Evolutionary conservation across 1,139 yeast species (phyloP), one percentile per base, ranked within the genome.

Genomic region (Diutina scorzettiae): DNA sequence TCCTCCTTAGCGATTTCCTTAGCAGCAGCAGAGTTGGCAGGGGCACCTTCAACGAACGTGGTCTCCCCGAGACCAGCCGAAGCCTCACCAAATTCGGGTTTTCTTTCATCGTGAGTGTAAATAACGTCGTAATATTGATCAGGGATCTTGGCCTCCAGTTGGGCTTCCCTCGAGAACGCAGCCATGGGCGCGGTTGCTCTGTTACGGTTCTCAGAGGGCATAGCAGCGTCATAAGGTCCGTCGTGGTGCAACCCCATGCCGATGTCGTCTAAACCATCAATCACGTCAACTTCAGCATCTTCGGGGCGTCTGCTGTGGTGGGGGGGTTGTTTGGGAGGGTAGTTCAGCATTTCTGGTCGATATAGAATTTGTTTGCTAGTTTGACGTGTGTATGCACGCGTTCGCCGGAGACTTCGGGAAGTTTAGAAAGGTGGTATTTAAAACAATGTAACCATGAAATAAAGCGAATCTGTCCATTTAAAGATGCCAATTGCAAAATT

Each of bases 191-290:
- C 39, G 18, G 39, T 34, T 19, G 27, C 19, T 9, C 19, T 27
- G 29, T 34, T 34, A 23, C 39, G 39, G 28, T 34, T 34, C 16
- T 34, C 39, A 19, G 24, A 21, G 12, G 39, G 39, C 28, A 34
- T 21, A 20, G 39, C 39, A 6, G 39, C 39, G 20, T 34, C 39
- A 19, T 34, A 34, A 9, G 39, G 39, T 2, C 39, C 39, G 24
- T 34, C 39, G 24, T 34, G 39, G 39, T 34, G 39, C 20, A 34
- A 21, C 19, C 39, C 39, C 39, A 34, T 34, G 28, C 39, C 20
- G n/a, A 34, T 28, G 19, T 21, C 18, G 28, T 34, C 39, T 28
- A 34, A 23, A 12, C 27, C 25, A 23, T 34, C 39, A 9, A 34
- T 23, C 7, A n/a, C 11, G 20, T 34, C 39, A n/a, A 34, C 39